Evolutionary conservation across 352 stramenopile genomes (phyloP).

Genomic region (Phytopythium chamaehyphon): DNA sequence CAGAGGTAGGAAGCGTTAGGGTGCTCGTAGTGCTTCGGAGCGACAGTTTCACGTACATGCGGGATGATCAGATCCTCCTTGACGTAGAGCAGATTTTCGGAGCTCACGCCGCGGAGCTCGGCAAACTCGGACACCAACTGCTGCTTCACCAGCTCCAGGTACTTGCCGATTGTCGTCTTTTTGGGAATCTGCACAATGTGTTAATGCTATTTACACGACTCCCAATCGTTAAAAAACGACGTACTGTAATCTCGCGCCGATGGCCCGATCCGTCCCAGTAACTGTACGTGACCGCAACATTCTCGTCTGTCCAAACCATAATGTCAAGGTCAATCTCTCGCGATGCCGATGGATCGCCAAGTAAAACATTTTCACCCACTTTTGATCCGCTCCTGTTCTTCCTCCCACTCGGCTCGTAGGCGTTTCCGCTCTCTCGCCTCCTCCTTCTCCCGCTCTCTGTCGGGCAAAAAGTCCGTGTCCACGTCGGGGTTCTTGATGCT

Average conservation of each 20-base stretch:
- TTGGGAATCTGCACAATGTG: slow-evolving; percentile 79
- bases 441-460: slow-evolving; percentile 89
- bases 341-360: not conserved
- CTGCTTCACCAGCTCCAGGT: slow-evolving; percentile 82
- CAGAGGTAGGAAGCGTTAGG: not conserved
- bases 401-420: slow-evolving; percentile 91
- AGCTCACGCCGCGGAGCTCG: slow-evolving; percentile 87
- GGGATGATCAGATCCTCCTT: slow-evolving; percentile 99
- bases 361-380: slow-evolving; percentile 30
- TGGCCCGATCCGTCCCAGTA: slow-evolving; percentile 98
- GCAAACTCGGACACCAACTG: slow-evolving; percentile 92
- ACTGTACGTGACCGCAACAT: slow-evolving; percentile 95
- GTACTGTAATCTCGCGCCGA: slow-evolving; percentile 87
- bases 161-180: slow-evolving; percentile 89
- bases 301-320: slow-evolving; percentile 63
- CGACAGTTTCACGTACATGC: slow-evolving; percentile 39
- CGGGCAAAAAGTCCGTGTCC: slow-evolving; percentile 94
- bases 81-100: slow-evolving; percentile 96
- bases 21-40: not conserved
- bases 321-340: not conserved
- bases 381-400: slow-evolving; percentile 92
- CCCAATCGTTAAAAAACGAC: too few species aligned
- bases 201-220: too few species aligned
- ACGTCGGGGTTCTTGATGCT: slow-evolving; percentile 92
- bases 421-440: slow-evolving; percentile 68